Evolutionary conservation across 768 basidiomycete genomes (phyloP).

Genomic region (Tricholoma saponaceum): DNA sequence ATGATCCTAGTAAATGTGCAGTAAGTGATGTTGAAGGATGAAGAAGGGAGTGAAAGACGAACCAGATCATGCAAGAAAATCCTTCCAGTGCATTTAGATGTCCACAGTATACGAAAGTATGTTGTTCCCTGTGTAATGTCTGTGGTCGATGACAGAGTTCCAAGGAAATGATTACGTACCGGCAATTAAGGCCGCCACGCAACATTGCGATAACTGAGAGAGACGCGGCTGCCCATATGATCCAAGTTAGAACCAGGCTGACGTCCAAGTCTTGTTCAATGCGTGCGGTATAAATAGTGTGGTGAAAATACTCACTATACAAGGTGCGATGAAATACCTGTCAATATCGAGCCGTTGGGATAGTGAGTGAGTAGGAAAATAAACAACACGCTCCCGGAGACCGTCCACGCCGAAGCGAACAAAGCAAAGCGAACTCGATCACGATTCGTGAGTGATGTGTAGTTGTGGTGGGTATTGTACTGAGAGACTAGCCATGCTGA

Average conservation of each 20-base stretch:
- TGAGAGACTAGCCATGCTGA: conserved; percentile 67
- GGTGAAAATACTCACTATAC: conserved; percentile 46
- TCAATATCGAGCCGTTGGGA: conserved; percentile 44
- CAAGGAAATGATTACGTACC: conserved; percentile 30
- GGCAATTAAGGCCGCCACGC: conserved; percentile 70
- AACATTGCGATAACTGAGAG: conserved; percentile 63
- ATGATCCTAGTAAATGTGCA: conserved; percentile 46
- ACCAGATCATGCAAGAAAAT: conserved; percentile 78
- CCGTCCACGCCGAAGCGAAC: conserved; percentile 73
- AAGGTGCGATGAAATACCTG: conserved; percentile 60
- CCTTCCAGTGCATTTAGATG: conserved; percentile 74
- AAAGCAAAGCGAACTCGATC: conserved; percentile 65
- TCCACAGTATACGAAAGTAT: conserved; percentile 57
- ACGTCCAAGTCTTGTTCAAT: background rate
- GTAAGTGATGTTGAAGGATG: background rate
- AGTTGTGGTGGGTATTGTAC: conserved; percentile 57
- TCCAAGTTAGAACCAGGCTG: conserved; percentile 69
- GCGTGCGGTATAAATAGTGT: background rate
- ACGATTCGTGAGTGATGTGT: conserved; percentile 41
- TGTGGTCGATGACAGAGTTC: background rate
- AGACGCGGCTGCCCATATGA: conserved; percentile 74
- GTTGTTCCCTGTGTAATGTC: conserved; percentile 29
- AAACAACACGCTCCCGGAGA: conserved; percentile 49
- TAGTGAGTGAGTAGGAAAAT: conserved; percentile 51
- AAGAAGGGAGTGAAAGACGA: conserved; percentile 15